Conservation (phyloP, 2,329 filamentous ascomycete species). For the Zymoseptoria tritici region DNA sequence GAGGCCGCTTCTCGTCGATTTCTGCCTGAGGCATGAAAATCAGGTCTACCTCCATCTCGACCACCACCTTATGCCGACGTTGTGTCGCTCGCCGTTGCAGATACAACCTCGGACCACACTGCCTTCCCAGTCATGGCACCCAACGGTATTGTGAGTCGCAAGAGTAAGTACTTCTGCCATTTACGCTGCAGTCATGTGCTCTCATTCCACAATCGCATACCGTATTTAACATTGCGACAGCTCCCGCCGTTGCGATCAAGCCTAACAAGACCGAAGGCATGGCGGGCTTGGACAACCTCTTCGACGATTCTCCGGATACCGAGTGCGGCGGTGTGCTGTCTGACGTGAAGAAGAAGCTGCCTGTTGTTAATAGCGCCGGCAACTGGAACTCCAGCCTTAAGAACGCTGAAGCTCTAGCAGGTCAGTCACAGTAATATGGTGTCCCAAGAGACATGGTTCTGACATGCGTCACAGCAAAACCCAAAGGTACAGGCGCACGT, state of each 20-base stretch:
- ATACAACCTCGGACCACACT: not conserved
- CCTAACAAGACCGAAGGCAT: constrained; percentile 15
- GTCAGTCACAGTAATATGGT: not conserved
- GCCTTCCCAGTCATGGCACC: constrained; percentile 21
- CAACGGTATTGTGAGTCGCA: constrained; percentile 25
- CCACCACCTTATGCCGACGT: not conserved
- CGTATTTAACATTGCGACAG: not conserved
- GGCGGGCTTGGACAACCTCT: constrained; percentile 23
- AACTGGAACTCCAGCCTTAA: constrained; percentile 27
- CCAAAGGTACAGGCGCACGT: constrained; percentile 11
- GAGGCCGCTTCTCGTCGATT: not conserved
- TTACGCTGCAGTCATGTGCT: constrained; percentile 3
- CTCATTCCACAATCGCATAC: constrained; percentile 16
- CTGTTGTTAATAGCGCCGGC: constrained; percentile 27
- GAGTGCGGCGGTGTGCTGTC: constrained; percentile 16
- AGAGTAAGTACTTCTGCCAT: constrained; percentile 18
- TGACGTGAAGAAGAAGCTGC: constrained; percentile 23
- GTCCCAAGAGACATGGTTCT: not conserved
- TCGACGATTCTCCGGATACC: constrained; percentile 24
- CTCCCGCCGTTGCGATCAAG: constrained; percentile 6
- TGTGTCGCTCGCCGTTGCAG: not conserved
- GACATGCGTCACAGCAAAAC: constrained; percentile 9
- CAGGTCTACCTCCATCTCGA: not conserved
- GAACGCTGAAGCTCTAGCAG: constrained; percentile 13
- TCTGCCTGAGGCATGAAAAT: not conserved